Base-by-base conservation (phyloP, 768 basidiomycete genomes). In the Podaxis carcinomalis region DNA sequence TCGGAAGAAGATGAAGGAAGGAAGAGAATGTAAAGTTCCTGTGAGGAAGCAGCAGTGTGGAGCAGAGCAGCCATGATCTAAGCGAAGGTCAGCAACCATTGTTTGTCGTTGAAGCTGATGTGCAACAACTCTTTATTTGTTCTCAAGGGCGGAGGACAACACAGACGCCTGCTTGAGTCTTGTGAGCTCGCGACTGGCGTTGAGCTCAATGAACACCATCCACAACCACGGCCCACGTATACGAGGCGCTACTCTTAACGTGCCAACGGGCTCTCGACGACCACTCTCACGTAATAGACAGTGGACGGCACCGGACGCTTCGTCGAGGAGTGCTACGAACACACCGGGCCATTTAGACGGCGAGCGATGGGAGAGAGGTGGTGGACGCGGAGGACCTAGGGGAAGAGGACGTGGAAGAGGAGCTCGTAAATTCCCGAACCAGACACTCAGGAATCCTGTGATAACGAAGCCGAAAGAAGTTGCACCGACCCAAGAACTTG, bases 341-440 rank as follows among this genome's bases (percentile, higher is more conserved):
- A 75, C 74, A 3, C 72, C 77, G 5, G 72, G 73, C 51, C 69
- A 75, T 63, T 68, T 68, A 16, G 85, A 88, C 64, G 67, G 68
- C 25, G 85, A 85, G 56, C 76, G 83, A 49, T 83, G 87, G 84
- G 88, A 89, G 55, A 78, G 87, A 50, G 86, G 86, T 4, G 83
- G 82, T 4, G 75, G 78, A 69, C 77, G 81, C 64, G 84, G 84
- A 37, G 73, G 81, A 16, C 75, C 81, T 46, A 78, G 80, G 56
- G 72, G 68, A 39, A 72, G 73, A 68, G 78, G 72, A 32, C 76
- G 80, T 51, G 79, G 76, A 27, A 69, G 61, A 13, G 60, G 57
- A 13, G 57, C 51, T 28, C 73, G 75, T 27, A 78, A 74, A 62
- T 79, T 80, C 64, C 68, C 71, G 39, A 82, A 80, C 61, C 68